Evolutionary conservation across 164 flowering plant species (phyloP), one percentile per base, ranked within the genome.

Genomic region (Chloranthus sessilifolius): DNA sequence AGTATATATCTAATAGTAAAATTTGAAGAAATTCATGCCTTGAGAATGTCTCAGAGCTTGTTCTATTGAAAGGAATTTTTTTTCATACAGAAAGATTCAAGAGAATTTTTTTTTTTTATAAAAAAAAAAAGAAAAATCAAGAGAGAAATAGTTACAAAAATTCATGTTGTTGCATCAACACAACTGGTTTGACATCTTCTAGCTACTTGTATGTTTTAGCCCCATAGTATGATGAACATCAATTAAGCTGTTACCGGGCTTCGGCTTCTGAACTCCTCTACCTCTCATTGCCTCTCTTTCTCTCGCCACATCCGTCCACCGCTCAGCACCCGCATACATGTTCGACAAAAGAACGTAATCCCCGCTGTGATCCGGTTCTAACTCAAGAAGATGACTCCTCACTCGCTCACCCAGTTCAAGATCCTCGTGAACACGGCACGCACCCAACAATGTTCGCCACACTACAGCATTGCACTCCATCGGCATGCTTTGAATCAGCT

Each of bases 341-440:
- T 64, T 72, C 1, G 84, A 70, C 2, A 81, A 71, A 42, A 80
- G 76, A 46, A 78, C 76, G 55, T 72, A 79, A 46, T 84, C 83
- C 39, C 80, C 73, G 50, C 82, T 71, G 44, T 84, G 80, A 37
- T 68, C 65, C 6, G 92, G 83, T 56, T 77, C 85, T 41, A 81
- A 26, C 52, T 74, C 65, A 52, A 66, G 33, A 24, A 85, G 64
- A 41, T 66, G 70, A 40, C 33, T 62, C 48, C 77, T 55, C 28
- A 75, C 81, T n/a, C 17, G 27, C 63, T 78, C 79, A 17, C 71
- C 85, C 16, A 82, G 58, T 27, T 68, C 72, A 19, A 75, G 29
- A 21, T 82, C 47, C 42, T 78, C 82, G 45, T 75, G 81, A 26
- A 75, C 22, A 22, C 64, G 53, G 61, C 85, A 80, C 0, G 80